Percentiles rank a stretch among this genome's conserved stretches.
Conservation (phyloP, 116 monocot species). For the Papilionanthe hybrid region DNA sequence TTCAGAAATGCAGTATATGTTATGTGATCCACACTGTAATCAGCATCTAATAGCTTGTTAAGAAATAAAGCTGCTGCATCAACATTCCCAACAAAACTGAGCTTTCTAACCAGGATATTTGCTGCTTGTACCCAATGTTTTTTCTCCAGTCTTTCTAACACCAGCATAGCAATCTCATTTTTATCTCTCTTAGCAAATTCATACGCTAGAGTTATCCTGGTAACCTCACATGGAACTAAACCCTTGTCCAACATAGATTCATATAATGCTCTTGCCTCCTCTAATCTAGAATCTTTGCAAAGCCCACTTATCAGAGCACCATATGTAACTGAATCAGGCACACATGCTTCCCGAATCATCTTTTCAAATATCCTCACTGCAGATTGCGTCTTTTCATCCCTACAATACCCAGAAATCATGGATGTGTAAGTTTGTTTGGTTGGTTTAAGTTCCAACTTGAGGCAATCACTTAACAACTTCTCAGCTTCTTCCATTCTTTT, state of each 20-base stretch:
- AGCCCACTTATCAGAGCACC: constrained; percentile 89
- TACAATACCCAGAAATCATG: constrained; percentile 82
- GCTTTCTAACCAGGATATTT: constrained; percentile 78
- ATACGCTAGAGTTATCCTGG: constrained; percentile 56
- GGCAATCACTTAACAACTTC: constrained; percentile 55
- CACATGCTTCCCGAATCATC: constrained; percentile 57
- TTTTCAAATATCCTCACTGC: constrained; percentile 72
- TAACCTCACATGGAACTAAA: constrained; percentile 83
- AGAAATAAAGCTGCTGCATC: constrained; percentile 58
- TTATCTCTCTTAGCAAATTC: constrained; percentile 70
- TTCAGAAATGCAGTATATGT: constrained; percentile 70
- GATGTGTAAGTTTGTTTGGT: constrained; percentile 82
- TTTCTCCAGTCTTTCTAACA: constrained; percentile 73
- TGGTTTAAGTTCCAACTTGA: constrained; percentile 46
- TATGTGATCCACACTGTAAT: constrained; percentile 37
- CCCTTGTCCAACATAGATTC: constrained; percentile 78
- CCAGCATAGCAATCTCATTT: constrained; percentile 31
- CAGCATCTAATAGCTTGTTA: constrained; percentile 53
- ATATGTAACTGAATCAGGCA: constrained; percentile 78
- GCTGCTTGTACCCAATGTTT: constrained; percentile 52
- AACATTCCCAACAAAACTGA: constrained; percentile 54
- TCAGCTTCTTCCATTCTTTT: constrained; percentile 61
- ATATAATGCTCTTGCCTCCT: constrained; percentile 73
- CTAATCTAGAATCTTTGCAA: constrained; percentile 78
- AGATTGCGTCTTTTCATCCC: constrained; percentile 37